Percentiles rank a stretch among this genome's conserved stretches.
These are phyloP conservation scores for Medicago lupulina DNA, from an alignment of 306 rosid genomes.

Conservation along the genomic window DNA sequence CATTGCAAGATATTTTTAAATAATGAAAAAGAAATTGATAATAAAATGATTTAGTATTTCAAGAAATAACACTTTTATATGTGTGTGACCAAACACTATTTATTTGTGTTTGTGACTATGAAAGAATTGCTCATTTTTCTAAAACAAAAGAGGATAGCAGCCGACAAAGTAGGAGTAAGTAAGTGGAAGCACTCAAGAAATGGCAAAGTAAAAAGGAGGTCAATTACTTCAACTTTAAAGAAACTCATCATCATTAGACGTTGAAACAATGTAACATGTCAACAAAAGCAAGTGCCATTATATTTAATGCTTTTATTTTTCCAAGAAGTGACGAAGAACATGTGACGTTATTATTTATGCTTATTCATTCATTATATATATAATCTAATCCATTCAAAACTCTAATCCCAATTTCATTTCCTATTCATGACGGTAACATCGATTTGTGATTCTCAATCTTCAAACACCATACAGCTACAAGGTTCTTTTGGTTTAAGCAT, in stretches of 20 bases:
- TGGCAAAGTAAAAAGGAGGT: not conserved
- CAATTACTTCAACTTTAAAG: not conserved
- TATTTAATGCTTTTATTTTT: not conserved
- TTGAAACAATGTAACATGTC: not conserved
- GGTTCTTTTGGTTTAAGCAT: conserved; percentile 25
- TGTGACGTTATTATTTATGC: not conserved
- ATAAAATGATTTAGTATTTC: too few species aligned
- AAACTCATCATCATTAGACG: not conserved
- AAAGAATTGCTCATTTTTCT: too few species aligned
- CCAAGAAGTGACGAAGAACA: not conserved
- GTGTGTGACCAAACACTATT: too few species aligned
- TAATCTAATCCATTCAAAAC: not conserved
- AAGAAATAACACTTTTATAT: too few species aligned
- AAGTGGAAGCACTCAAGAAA: not conserved
- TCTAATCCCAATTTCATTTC: not conserved
- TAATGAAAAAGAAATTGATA: too few species aligned
- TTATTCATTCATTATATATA: not conserved
- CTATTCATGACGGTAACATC: not conserved
- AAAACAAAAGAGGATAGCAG: too few species aligned
- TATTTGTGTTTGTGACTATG: too few species aligned
- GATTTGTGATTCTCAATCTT: not conserved
- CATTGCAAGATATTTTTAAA: too few species aligned
- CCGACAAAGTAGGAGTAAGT: not conserved
- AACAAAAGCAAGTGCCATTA: not conserved
- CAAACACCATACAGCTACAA: conserved; percentile 30